Percentiles rank a stretch among this genome's conserved stretches.
These are phyloP conservation scores for Leptographium wingfieldii DNA, from an alignment of 2,329 filamentous ascomycete species.

Conservation along the genomic window DNA sequence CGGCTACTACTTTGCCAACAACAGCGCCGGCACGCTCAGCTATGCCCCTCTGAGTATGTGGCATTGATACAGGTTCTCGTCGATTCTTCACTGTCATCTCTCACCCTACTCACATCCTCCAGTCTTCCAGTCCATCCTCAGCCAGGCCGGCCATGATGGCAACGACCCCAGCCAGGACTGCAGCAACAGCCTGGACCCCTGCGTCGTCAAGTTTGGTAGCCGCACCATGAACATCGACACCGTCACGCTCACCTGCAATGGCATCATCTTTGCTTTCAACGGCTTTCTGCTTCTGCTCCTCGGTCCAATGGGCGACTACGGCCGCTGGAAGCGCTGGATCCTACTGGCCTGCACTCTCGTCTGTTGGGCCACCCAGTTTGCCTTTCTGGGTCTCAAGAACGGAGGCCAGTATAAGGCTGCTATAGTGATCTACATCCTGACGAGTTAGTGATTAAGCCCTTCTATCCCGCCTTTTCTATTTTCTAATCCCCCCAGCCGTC, in stretches of 20 bases:
- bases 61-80: no score
- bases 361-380: constrained; percentile 2
- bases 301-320: constrained; percentile 1
- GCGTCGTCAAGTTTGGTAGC: neutral
- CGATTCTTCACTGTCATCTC: neutral
- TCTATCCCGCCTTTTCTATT: neutral
- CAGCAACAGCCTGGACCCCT: constrained; percentile 1
- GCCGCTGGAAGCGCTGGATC: constrained; percentile 2
- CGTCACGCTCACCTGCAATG: neutral
- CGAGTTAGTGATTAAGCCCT: neutral
- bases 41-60: constrained; percentile 1
- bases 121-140: constrained; percentile 4
- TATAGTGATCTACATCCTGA: neutral
- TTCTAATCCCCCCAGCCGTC: neutral
- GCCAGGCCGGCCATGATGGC: constrained; percentile 1
- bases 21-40: constrained; percentile 1
- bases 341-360: neutral
- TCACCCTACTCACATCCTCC: neutral
- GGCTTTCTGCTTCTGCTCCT: neutral
- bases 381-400: neutral
- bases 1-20: constrained; percentile 3
- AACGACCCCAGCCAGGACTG: constrained; percentile 1
- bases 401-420: neutral
- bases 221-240: constrained; percentile 1
- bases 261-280: constrained; percentile 1